Conservation (phyloP, 371 early-diverging fungal species). For the Saksenaea oblongispora region DNA sequence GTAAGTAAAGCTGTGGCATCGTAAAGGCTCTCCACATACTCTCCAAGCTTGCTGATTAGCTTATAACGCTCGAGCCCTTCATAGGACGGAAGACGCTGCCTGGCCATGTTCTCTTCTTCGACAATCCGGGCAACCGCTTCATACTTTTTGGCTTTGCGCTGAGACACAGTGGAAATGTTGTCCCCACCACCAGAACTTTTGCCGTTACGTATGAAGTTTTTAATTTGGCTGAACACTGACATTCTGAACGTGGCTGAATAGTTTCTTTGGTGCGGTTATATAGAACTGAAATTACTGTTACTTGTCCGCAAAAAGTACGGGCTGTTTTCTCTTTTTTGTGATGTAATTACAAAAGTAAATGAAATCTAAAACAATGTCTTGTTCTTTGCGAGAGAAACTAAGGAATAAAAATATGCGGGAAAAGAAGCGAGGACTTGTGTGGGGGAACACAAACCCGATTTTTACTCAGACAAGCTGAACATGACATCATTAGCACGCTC, state of each 20-base stretch:
- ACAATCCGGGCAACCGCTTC: constrained; percentile 18
- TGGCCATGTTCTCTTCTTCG: constrained; percentile 20
- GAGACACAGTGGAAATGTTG: background rate
- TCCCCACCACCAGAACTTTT: constrained; percentile 12
- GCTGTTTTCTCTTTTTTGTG: constrained; percentile 1
- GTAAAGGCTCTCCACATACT: constrained; percentile 45
- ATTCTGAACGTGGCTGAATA: constrained; percentile 2
- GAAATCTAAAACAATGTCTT: background rate
- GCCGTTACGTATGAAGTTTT: constrained; percentile 41
- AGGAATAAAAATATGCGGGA: background rate
- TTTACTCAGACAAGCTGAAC: background rate
- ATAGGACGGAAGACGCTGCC: constrained; percentile 11
- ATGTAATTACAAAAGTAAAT: background rate
- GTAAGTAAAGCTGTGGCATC: background rate
- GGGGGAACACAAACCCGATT: background rate
- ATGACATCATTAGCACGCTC: background rate
- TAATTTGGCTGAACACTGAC: constrained; percentile 51
- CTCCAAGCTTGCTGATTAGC: constrained; percentile 57
- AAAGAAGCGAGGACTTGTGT: constrained; percentile 1
- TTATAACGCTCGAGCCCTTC: constrained; percentile 40
- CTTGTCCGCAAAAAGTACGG: background rate
- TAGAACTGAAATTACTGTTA: background rate
- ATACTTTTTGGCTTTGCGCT: constrained; percentile 20
- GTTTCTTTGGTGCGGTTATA: background rate
- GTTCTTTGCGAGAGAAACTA: background rate